Conservation (phyloP, 306 rosid genomes). For the Lathyrus aphaca region DNA sequence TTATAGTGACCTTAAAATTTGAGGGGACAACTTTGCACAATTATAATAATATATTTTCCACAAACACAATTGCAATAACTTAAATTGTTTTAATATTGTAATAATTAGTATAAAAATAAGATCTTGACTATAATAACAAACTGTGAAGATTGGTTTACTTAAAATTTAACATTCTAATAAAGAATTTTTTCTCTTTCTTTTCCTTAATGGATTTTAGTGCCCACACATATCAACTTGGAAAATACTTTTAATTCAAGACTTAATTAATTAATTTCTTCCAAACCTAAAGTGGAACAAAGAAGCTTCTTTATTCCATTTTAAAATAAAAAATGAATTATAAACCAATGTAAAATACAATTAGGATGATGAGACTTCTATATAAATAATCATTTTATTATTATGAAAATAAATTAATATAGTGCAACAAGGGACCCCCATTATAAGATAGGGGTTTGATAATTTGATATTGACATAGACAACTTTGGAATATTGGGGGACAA, state of each 20-base stretch:
- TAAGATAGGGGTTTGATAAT: constrained; percentile 44
- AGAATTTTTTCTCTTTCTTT: background rate
- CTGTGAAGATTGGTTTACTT: background rate
- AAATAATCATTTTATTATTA: background rate
- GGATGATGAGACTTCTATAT: constrained; percentile 27
- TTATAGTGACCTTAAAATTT: too few relatives aligned
- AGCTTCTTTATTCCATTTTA: background rate
- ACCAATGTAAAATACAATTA: background rate
- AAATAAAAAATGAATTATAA: background rate
- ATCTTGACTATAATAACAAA: background rate
- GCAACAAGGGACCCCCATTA: constrained; percentile 56
- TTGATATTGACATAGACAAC: constrained; percentile 66
- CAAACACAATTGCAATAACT: background rate
- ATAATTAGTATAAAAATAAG: background rate
- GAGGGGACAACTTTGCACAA: too few relatives aligned
- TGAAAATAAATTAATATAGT: background rate
- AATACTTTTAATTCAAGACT: background rate
- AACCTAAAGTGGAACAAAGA: background rate
- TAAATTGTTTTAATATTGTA: background rate
- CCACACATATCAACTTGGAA: constrained; percentile 8
- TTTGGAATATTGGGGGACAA: constrained; percentile 88
- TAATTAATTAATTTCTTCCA: background rate
- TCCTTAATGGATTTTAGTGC: background rate
- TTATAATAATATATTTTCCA: too few relatives aligned
- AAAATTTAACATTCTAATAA: background rate